A percentile compares a stretch with the other conserved stretches of the same genome.
Conservation (phyloP, 352 stramenopile genomes). For the Pythium utonaiense region DNA sequence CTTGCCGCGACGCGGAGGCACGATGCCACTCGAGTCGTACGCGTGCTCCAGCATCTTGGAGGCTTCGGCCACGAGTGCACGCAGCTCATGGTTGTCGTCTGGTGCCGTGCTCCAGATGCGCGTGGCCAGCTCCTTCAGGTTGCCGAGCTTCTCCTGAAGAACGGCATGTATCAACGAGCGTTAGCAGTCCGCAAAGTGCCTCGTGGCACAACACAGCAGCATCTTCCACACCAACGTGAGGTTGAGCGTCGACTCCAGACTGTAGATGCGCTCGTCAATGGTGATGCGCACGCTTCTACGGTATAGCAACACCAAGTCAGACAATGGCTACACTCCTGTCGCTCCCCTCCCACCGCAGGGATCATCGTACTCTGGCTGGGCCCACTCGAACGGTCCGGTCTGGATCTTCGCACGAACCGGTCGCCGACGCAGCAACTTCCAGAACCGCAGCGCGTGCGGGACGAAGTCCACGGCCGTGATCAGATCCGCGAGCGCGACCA, state of each 20-base stretch:
- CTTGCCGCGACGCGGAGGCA: slow-evolving; percentile 47
- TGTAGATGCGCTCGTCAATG: slow-evolving; percentile 53
- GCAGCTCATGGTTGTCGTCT: slow-evolving; percentile 34
- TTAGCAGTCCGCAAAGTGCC: no score
- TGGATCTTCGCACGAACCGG: slow-evolving; percentile 48
- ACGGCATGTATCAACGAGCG: not conserved
- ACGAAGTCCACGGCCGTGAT: slow-evolving; percentile 69
- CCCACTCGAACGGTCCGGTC: slow-evolving; percentile 60
- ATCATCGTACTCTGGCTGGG: slow-evolving; percentile 37
- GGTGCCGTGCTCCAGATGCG: slow-evolving; percentile 11
- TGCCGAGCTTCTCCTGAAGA: slow-evolving; percentile 57
- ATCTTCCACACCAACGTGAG: slow-evolving; percentile 44
- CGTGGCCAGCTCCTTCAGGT: slow-evolving; percentile 61
- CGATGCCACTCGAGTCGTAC: slow-evolving; percentile 60
- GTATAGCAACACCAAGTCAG: not conserved
- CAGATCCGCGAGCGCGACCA: slow-evolving; percentile 55
- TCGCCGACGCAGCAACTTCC: slow-evolving; percentile 51
- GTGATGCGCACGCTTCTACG: slow-evolving; percentile 46
- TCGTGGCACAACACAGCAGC: not conserved
- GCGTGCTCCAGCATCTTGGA: slow-evolving; percentile 46
- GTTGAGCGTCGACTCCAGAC: slow-evolving; percentile 64
- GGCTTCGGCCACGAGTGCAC: slow-evolving; percentile 36
- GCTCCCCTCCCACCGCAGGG: not conserved
- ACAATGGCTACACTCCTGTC: not conserved
- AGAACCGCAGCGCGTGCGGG: slow-evolving; percentile 59